phyloP scores from a whole-genome alignment of 2,329 filamentous ascomycete genomes.

The Ophiostoma himal-ulmi region DNA sequence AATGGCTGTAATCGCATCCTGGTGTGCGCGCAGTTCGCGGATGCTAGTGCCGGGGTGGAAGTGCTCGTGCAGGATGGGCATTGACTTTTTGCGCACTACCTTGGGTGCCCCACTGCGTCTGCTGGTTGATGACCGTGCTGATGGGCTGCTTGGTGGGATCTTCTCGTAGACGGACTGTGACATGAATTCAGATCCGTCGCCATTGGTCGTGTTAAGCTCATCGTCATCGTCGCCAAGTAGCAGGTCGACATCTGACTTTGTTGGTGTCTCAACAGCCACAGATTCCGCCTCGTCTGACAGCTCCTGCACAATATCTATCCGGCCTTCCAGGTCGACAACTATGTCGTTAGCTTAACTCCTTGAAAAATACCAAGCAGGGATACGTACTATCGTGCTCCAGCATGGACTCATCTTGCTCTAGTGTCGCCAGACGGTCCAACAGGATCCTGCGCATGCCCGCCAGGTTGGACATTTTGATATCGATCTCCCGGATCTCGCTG shows the following conservation, averaged over 20 bases:
- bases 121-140: constrained; percentile 37
- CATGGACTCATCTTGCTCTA: constrained; percentile 86
- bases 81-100: constrained; percentile 67
- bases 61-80: constrained; percentile 93
- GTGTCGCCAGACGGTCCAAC: constrained; percentile 71
- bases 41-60: constrained; percentile 85
- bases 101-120: constrained; percentile 33
- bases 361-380: no score
- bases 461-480: constrained; percentile 91
- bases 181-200: constrained; percentile 62
- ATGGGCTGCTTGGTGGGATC: constrained; percentile 55
- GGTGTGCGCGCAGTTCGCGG: constrained; percentile 81
- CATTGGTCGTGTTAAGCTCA: constrained; percentile 22
- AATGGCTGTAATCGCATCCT: constrained; percentile 78
- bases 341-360: constrained; percentile 31
- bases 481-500: constrained; percentile 91
- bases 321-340: constrained; percentile 59
- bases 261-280: constrained; percentile 47
- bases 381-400: constrained; percentile 80
- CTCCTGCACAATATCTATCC: constrained; percentile 56
- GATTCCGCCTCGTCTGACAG: constrained; percentile 54
- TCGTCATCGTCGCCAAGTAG: constrained; percentile 46
- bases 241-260: constrained; percentile 49
- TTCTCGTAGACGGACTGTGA: constrained; percentile 97
- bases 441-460: constrained; percentile 90